Base-by-base conservation (phyloP, 2,329 filamentous ascomycete genomes). In the Monilinia polystroma region DNA sequence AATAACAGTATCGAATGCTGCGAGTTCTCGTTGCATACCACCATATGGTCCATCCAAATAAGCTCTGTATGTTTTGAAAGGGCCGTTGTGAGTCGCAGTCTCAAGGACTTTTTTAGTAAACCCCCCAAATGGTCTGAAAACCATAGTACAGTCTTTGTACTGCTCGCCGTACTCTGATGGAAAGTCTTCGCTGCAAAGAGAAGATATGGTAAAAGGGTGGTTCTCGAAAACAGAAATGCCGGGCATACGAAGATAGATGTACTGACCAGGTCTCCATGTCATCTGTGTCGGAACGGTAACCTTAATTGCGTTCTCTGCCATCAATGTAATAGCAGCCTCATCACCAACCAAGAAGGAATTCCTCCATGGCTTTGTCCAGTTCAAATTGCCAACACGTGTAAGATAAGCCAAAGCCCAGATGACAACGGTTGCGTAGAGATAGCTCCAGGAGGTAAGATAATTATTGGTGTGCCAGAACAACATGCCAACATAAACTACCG, bases 391-490 rank as follows among this genome's bases (percentile, higher is more conserved):
- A 2, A 96, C 76, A 20, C 94, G 87, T 72, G 89, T 79, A 35
- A 88, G 73, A 75, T 95, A 93, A 63, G 92, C 95, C 7, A 89
- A 72, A 1, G 84, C 80, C 88, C 93, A 95, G 69, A 97, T 92
- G 54, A 80, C 90, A 32, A 93, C 78, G 0, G 92, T 95, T 1
- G 91, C 87, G 74, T 87, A 96, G 2, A 98, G 85, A 75, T 97
- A 98, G 74, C 86, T 83, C 93, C 93, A 97, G 0, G 93, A 96
- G 65, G 88, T 89, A 49, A 97, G 84, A 72, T 91, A 96, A 78
- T 97, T 97, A 78, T 93, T 90, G 73, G 91, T 95, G 78, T 98
- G 94, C 94, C 94, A 98, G 80, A 98, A 96, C 38, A 98, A 83
- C 76, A 96, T 85, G 1, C 84, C 93, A 8, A 97, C 81, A 75